Conservation (phyloP, 768 basidiomycete genomes). For the Mrakia gelida region DNA sequence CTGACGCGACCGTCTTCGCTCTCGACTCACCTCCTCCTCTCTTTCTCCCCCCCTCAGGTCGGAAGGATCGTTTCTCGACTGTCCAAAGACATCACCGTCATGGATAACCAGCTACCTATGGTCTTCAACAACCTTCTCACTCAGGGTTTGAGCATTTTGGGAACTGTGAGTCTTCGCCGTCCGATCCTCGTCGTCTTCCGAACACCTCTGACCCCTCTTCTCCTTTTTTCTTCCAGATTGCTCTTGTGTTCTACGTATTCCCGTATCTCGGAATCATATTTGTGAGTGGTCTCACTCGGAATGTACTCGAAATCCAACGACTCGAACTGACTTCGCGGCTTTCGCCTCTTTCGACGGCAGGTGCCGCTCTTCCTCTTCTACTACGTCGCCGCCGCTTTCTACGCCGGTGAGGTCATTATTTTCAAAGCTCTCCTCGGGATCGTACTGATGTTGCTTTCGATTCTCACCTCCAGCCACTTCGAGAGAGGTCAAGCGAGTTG, state of each 20-base stretch:
- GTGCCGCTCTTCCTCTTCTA: constrained; percentile 50
- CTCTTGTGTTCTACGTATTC: constrained; percentile 30
- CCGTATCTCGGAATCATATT: constrained; percentile 26
- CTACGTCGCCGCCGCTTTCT: constrained; percentile 69
- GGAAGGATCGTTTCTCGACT: constrained; percentile 44
- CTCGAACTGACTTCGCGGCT: not conserved
- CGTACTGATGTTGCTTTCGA: too few relatives aligned
- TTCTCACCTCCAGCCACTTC: constrained; percentile 79
- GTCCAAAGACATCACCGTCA: constrained; percentile 42
- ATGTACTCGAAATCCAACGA: too few relatives aligned
- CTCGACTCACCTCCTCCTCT: too few relatives aligned
- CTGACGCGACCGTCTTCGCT: too few relatives aligned
- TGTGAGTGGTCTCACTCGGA: not conserved
- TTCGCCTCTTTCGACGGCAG: not conserved
- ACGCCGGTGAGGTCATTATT: too few relatives aligned
- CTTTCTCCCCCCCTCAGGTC: constrained; percentile 45
- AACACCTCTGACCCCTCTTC: too few relatives aligned
- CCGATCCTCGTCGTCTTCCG: too few relatives aligned
- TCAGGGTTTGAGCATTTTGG: constrained; percentile 17
- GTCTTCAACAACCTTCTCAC: constrained; percentile 19
- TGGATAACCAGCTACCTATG: constrained; percentile 39
- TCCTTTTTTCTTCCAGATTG: not conserved
- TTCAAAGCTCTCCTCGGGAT: too few relatives aligned
- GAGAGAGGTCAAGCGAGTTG: constrained; percentile 66
- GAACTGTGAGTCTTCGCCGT: too few relatives aligned